Conservation (phyloP, 2,329 filamentous ascomycete genomes). For the Knoxdaviesia capensis region DNA sequence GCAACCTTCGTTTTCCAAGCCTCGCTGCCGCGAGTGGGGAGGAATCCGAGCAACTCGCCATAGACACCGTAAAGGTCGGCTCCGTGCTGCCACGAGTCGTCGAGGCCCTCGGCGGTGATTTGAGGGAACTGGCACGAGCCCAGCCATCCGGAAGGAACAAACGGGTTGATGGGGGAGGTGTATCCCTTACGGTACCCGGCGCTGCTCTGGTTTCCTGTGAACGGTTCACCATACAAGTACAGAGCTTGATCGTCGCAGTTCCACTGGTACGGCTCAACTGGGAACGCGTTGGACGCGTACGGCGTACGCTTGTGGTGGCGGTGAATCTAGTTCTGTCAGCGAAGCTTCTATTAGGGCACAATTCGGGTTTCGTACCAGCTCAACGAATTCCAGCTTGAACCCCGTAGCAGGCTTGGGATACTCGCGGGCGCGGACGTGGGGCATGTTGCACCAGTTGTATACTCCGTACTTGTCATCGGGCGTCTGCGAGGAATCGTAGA, state of each 20-base stretch:
- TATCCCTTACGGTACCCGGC: constrained; percentile 46
- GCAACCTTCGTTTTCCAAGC: constrained; percentile 23
- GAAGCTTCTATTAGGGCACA: constrained; percentile 1
- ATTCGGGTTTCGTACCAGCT: constrained; percentile 34
- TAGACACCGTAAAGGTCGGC: constrained; percentile 63
- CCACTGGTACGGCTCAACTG: constrained; percentile 52
- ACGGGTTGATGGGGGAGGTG: constrained; percentile 43
- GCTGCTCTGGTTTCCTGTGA: constrained; percentile 26
- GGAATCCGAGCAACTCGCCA: constrained; percentile 43
- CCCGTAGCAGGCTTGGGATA: constrained; percentile 33
- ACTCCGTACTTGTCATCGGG: constrained; percentile 35
- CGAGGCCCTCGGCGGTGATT: constrained; percentile 50
- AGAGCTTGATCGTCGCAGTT: constrained; percentile 49
- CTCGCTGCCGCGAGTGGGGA: constrained; percentile 27
- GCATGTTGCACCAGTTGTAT: constrained; percentile 82
- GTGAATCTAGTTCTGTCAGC: constrained; percentile 33
- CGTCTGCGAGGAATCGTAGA: constrained; percentile 46
- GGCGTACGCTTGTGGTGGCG: constrained; percentile 73
- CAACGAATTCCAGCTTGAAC: constrained; percentile 55
- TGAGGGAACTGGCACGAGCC: constrained; percentile 68
- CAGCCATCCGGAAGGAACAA: constrained; percentile 43
- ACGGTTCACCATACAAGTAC: constrained; percentile 46
- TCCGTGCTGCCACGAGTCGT: constrained; percentile 59
- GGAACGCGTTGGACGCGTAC: constrained; percentile 60
- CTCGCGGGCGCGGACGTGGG: constrained; percentile 49